A percentile compares a stretch with the other conserved stretches of the same genome.
These are phyloP conservation scores for Furcasterigmium sp. DNA, from an alignment of 2,329 filamentous ascomycete genomes.

Conservation along the genomic window DNA sequence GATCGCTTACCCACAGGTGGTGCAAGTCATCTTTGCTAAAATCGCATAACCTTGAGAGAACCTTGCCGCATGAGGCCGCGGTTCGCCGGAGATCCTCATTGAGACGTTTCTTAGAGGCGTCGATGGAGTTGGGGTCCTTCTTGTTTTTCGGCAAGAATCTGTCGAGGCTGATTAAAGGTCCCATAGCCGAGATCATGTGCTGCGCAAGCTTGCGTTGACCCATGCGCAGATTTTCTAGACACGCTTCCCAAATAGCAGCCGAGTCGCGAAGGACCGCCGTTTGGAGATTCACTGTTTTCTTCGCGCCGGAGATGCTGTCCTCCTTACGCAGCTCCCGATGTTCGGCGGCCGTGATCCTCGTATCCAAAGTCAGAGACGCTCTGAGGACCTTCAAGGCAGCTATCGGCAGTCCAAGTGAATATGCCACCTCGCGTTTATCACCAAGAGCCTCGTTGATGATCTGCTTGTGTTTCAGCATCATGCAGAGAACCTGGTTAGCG, in stretches of 20 bases:
- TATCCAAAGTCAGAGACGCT: conserved; percentile 45
- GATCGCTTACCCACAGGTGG: conserved; percentile 60
- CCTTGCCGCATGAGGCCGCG: conserved; percentile 58
- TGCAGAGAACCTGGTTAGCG: conserved; percentile 60
- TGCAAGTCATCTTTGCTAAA: conserved; percentile 67
- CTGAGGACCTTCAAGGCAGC: conserved; percentile 43
- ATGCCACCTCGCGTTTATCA: conserved; percentile 21
- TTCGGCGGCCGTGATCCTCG: conserved; percentile 36
- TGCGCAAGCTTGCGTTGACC: conserved; percentile 69
- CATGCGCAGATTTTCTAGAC: conserved; percentile 62
- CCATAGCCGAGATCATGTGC: conserved; percentile 65
- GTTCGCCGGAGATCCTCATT: conserved; percentile 62
- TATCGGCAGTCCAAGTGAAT: conserved; percentile 38
- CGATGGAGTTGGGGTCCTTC: conserved; percentile 27
- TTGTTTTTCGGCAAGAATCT: conserved; percentile 56
- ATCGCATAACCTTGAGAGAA: conserved; percentile 74
- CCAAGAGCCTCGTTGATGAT: conserved; percentile 53
- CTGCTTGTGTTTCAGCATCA: conserved; percentile 57
- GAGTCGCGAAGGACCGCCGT: conserved; percentile 66
- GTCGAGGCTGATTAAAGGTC: conserved; percentile 70
- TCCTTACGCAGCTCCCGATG: conserved; percentile 15
- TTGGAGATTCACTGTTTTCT: conserved; percentile 42
- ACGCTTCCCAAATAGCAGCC: conserved; percentile 71
- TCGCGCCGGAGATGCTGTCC: not conserved
- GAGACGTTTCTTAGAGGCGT: conserved; percentile 58